A percentile compares a stretch with the other conserved stretches of the same genome.
phyloP scores from a whole-genome alignment of 2,329 filamentous ascomycete genomes.

The Teratosphaeria pseudoeucalypti region DNA sequence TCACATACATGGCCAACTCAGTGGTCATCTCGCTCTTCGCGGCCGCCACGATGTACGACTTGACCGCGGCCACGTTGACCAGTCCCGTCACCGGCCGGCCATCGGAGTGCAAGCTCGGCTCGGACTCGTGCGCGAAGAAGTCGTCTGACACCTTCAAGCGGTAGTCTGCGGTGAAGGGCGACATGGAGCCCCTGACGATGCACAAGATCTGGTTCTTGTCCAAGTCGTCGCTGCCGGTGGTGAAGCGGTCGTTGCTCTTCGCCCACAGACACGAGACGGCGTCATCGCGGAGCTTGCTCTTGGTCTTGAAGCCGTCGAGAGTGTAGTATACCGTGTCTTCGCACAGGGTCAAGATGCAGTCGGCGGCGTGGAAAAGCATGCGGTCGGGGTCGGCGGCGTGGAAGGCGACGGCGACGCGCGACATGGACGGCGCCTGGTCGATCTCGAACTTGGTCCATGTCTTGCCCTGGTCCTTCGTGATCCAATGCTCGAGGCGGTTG shows the following conservation, averaged over 20 bases:
- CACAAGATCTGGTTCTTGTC: slow-evolving; percentile 69
- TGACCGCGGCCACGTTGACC: slow-evolving; percentile 71
- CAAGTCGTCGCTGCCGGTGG: slow-evolving; percentile 52
- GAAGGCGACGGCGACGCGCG: slow-evolving; percentile 55
- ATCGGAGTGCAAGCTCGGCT: slow-evolving; percentile 61
- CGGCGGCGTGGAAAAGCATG: slow-evolving; percentile 61
- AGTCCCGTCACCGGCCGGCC: slow-evolving; percentile 68
- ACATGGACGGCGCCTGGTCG: slow-evolving; percentile 46
- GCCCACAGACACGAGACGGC: slow-evolving; percentile 82
- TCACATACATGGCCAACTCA: slow-evolving; percentile 87
- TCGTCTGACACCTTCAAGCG: slow-evolving; percentile 71
- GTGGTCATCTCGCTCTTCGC: slow-evolving; percentile 68
- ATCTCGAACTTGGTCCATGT: slow-evolving; percentile 66
- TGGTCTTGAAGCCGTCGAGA: slow-evolving; percentile 67
- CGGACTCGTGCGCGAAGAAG: slow-evolving; percentile 55
- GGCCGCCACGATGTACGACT: slow-evolving; percentile 77
- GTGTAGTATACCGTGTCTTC: slow-evolving; percentile 58
- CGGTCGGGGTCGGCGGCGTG: slow-evolving; percentile 75
- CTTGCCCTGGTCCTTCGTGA: slow-evolving; percentile 72
- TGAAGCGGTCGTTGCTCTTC: slow-evolving; percentile 63
- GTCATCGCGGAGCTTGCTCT: slow-evolving; percentile 54
- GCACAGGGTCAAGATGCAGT: slow-evolving; percentile 29
- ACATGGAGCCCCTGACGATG: slow-evolving; percentile 63
- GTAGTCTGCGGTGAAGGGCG: slow-evolving; percentile 61
- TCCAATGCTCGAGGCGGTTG: slow-evolving; percentile 57